Base-by-base conservation (phyloP, 257 asterid species). In the Penstemon barbatus region DNA sequence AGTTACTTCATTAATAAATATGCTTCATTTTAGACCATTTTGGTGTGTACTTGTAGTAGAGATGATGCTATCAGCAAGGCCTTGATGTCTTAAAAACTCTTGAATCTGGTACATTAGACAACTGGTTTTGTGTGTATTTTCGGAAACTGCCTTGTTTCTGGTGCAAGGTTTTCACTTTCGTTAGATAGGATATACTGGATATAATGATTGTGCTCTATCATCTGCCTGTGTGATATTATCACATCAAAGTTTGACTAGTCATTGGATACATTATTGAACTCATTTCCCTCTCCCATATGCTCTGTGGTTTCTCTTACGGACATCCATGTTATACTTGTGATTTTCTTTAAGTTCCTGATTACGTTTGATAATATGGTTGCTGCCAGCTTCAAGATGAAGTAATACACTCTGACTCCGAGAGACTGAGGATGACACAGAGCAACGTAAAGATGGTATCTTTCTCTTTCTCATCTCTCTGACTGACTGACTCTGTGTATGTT, bases 351-450 rank as follows among this genome's bases (percentile, higher is more conserved):
- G 60, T 55, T 54, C 69, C 63, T 53, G 55, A 74, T 72, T 57
- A 37, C 61, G 55, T 64, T 66, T 66, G 64, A 11, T 36, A 74
- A 71, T 36, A 74, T 75, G 56, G 71, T 39, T 77, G 56, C 19
- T 77, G 78, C 33, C 84, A 94, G 99, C 87, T 94, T 76, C 98
- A 94, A 84, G 99, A 94, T 78, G 90, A 91, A 70, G 97, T 91
- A 68, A 84, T 91, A 60, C 69, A 82, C 57, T 87, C 97, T 5
- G 99, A 94, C 84, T 84, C 98, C 41, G 98, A 94, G 86, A 87
- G 99, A 80, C 81, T 94, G 74, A 81, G 62, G 71, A 82, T 80
- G 84, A 94, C 97, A 18, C 96, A 86, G 79, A 87, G 86, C 90
- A 87, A 91, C 70, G 97, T 91, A 36, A 94, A 94, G 81, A 84